Base-by-base conservation (phyloP, 2,329 filamentous ascomycete species). In the Hymenoscyphus scutula region DNA sequence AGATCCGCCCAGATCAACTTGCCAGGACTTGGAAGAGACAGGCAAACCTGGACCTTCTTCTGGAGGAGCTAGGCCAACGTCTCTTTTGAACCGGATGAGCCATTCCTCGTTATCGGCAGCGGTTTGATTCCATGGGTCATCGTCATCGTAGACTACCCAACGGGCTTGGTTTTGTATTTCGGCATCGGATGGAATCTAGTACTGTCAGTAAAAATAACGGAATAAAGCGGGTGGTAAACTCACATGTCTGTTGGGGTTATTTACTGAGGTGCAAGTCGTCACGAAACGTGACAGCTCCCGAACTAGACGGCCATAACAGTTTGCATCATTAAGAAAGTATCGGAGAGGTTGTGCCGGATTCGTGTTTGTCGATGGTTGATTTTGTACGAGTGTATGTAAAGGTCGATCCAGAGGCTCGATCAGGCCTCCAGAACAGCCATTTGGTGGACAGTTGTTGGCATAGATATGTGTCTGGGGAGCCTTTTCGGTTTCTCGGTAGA, bases 101-200 rank as follows among this genome's bases (percentile, higher is more conserved):
- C 85, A 88, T 72, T 88, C 84, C 0, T 78, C 79, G 66, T 88
- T 87, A 69, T 88, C 85, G 32, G 84, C 84, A 0, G 83, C 82
- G 0, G 85, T 88, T 67, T 85, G 82, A 71, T 88, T 87, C 82
- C 84, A 87, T 2, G 83, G 83, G 68, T 87, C 85, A 62, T 87
- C 85, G 80, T 86, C 84, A 61, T 87, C 84, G 62, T 85, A 88
- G 0, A 87, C 74, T 38, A 87, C 80, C 82, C 84, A 87, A 19
- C 85, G 80, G 2, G 85, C 84, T 70, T 88, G 85, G 65, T 86
- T 82, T 69, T 86, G 82, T n/a, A 88, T 74, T 69, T 88, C 85
- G n/a, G 82, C 79, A 65, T 88, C 85, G 0, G 79, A 0, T 81
- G 85, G n/a, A 82, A 75, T 63, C 71, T 73, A 30, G 5, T 3